phyloP scores from a whole-genome alignment of 345 rosid genomes.

The Aquilaria malaccensis region DNA sequence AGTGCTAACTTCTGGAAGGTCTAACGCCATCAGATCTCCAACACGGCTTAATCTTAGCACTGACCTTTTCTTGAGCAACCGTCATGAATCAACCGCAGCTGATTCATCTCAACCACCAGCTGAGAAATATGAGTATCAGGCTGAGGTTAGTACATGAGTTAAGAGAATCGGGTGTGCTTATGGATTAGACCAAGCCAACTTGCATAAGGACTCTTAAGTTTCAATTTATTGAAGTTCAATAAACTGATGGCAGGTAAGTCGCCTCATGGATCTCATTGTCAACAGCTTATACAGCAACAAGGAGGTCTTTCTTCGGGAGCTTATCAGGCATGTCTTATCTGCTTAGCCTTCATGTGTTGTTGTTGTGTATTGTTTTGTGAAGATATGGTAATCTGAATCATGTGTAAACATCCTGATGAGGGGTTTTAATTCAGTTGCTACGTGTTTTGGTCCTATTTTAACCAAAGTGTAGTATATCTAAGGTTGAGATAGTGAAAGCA shows the following conservation, averaged over 20 bases:
- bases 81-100: slow-evolving; percentile 61
- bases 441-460: no score
- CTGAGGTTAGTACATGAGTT: slow-evolving; percentile 45
- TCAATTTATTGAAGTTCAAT: background rate
- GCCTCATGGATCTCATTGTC: slow-evolving; percentile 98
- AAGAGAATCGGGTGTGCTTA: no score
- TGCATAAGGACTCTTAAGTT: no score
- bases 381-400: no score
- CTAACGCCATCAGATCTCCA: slow-evolving; percentile 13
- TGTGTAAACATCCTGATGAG: no score
- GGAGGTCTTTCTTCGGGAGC: slow-evolving; percentile 96
- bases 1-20: slow-evolving; percentile 32
- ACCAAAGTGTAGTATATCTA: no score
- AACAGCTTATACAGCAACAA: slow-evolving; percentile 94
- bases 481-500: no score
- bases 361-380: no score
- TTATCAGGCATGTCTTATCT: slow-evolving; percentile 51
- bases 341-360: background rate
- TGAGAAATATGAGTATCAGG: slow-evolving; percentile 92
- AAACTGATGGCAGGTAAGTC: slow-evolving; percentile 65
- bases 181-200: no score
- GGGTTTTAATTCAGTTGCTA: no score
- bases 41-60: slow-evolving; percentile 25
- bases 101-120: slow-evolving; percentile 48
- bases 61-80: slow-evolving; percentile 33